Conservation (phyloP, 345 rosid species). For the Salix udensis region DNA sequence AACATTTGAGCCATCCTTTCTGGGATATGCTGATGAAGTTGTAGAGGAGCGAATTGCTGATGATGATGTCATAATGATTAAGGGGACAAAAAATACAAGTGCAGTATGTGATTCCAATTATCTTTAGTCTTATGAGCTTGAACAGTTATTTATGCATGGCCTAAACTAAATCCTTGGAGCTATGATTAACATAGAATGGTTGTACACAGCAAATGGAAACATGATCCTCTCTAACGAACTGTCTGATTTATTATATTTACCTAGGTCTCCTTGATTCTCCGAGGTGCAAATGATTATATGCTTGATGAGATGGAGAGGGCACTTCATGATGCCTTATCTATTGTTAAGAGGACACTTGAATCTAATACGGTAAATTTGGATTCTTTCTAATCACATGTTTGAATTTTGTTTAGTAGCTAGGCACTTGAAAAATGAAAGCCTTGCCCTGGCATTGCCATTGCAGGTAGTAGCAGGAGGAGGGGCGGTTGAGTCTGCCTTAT, state of each 20-base stretch:
- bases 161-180: background rate
- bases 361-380: conserved; percentile 64
- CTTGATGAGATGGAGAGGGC: conserved; percentile 99
- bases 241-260: conserved; percentile 8
- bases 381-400: background rate
- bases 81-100: conserved; percentile 80
- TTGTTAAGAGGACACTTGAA: conserved; percentile 95
- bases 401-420: background rate
- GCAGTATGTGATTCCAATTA: conserved; percentile 49
- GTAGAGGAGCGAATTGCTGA: conserved; percentile 93
- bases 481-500: conserved; percentile 88
- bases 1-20: conserved; percentile 80
- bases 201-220: background rate
- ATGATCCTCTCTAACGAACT: background rate
- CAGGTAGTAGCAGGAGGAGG: conserved; percentile 99
- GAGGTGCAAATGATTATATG: conserved; percentile 98
- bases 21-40: conserved; percentile 85
- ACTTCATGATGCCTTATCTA: conserved; percentile 74
- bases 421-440: background rate
- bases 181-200: background rate
- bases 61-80: conserved; percentile 87
- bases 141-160: background rate
- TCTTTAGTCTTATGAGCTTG: background rate
- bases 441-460: conserved; percentile 14
- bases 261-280: conserved; percentile 87